Evolutionary conservation across 805 yeast species (phyloP), one percentile per base, ranked within the genome.

Genomic region (Schizosaccharomyces octosporus): DNA sequence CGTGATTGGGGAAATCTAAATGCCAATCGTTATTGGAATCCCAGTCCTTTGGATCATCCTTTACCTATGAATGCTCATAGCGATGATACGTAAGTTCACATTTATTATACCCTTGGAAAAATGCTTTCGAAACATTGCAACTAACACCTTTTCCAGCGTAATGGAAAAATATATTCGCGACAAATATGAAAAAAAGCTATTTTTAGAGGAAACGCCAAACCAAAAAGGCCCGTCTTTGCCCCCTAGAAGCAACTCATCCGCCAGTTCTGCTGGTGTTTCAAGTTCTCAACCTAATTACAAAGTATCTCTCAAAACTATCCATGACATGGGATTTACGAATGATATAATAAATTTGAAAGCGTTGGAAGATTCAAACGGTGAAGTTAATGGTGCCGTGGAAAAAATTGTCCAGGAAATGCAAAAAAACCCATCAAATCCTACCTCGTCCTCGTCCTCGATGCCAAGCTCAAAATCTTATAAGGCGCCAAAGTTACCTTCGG

Each of bases 151-250:
- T 13, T 24, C 13, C 24, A 48, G 43, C 17, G 54, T 43, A n/a
- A 61, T 62, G 45, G 64, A 62, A 41, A 27, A 45, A n/a, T 62
- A 62, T 32, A 62, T 62, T 58, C 61, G 64, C 17, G 63, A 62
- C 17, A 62, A 62, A 48, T 62, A 62, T 54, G 63, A 62, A 62
- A n/a, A 27, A 13, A 43, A 39, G 54, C 48, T 60, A 19, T 61
- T 61, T 43, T 59, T 58, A 36, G 63, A 45, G 13, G 48, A 54
- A 43, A 43, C n/a, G 7, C 48, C 48, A 43, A 43, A 43, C 48
- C n/a, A 19, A n/a, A 43, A 43, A 43, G 43, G 43, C 15, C 59
- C 59, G 42, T 39, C 59, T 27, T 39, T 39, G 43, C 43, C 59
- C 15, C 19, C 59, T 24, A n/a, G 29, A 24, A 7, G 29, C 9